Conservation (phyloP, 1,139 yeast species). For the Suhomyces panamericanus region DNA sequence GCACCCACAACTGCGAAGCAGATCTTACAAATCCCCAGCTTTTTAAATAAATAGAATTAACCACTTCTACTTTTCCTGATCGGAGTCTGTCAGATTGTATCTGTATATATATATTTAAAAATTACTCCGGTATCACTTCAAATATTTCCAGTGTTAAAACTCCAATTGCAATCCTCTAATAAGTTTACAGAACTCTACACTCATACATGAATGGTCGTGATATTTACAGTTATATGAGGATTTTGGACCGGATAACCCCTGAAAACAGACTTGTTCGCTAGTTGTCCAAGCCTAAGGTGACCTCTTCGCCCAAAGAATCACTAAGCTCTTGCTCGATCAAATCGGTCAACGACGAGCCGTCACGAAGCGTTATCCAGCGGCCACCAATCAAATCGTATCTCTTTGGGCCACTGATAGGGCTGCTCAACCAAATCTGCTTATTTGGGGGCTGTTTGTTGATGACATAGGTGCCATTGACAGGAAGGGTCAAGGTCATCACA, state of each 20-base stretch:
- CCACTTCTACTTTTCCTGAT: too few species aligned
- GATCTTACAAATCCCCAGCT: too few species aligned
- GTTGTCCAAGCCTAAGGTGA: constrained; percentile 23
- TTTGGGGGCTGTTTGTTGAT: constrained; percentile 94
- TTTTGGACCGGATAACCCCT: neutral
- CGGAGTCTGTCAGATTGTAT: too few species aligned
- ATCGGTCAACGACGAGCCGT: constrained; percentile 48
- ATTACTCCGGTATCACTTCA: too few species aligned
- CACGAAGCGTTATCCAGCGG: constrained; percentile 64
- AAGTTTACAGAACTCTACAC: neutral
- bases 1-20: too few species aligned
- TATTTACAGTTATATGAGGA: neutral
- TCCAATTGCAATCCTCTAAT: too few species aligned
- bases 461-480: constrained; percentile 76
- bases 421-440: constrained; percentile 88
- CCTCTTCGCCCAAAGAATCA: constrained; percentile 34
- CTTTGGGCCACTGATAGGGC: constrained; percentile 93
- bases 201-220: neutral
- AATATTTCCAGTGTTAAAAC: too few species aligned
- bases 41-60: too few species aligned
- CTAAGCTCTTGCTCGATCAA: constrained; percentile 50
- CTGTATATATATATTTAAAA: too few species aligned
- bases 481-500: constrained; percentile 68
- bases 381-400: constrained; percentile 57
- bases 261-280: constrained; percentile 6